Evolutionary conservation across 2,329 filamentous ascomycete species (phyloP).

Genomic region (Colletotrichum melonis): DNA sequence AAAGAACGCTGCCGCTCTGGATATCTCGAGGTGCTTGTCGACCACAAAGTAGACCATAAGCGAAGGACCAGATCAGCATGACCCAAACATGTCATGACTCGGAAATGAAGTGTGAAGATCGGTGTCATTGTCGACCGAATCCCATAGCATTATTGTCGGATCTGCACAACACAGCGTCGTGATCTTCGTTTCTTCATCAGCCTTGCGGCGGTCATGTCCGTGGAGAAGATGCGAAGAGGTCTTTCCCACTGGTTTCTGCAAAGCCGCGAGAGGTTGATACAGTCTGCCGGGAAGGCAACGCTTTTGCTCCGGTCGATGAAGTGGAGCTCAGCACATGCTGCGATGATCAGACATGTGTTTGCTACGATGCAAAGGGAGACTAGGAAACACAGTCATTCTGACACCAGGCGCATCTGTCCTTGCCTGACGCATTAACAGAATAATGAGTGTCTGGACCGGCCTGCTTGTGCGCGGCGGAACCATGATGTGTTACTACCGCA

Average conservation of each 20-base stretch:
- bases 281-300: background rate
- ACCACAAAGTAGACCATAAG: background rate
- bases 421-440: background rate
- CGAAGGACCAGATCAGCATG: background rate
- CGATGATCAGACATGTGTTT: background rate
- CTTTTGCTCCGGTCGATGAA: background rate
- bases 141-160: background rate
- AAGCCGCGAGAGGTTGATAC: background rate
- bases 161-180: background rate
- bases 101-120: background rate
- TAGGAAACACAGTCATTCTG: no score
- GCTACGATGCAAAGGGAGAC: background rate
- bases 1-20: background rate
- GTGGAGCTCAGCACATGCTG: background rate
- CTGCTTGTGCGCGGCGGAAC: no score
- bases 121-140: background rate
- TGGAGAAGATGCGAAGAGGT: background rate
- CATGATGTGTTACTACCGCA: no score
- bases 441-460: no score
- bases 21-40: background rate
- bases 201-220: background rate
- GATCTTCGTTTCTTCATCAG: background rate
- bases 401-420: background rate
- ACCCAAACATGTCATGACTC: background rate
- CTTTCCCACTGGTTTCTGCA: background rate